phyloP scores from a whole-genome alignment of 228 moss, liverwort and hornwort genomes.

The Sphagnum fallax region DNA sequence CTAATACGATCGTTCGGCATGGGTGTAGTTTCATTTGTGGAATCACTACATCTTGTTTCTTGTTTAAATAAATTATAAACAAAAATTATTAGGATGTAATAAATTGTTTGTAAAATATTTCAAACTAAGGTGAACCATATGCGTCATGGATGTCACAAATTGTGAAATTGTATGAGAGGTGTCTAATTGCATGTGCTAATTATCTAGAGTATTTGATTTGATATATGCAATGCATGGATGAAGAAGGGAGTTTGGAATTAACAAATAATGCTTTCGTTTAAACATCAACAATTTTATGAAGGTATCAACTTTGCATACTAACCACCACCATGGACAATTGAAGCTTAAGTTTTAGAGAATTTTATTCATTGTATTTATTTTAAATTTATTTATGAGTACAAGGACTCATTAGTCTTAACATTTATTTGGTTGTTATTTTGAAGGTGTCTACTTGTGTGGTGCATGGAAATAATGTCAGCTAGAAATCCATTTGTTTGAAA shows the following conservation, averaged over 20 bases:
- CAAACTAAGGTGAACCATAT: not conserved
- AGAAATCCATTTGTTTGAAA: conserved; percentile 81
- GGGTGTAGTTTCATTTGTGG: too few relatives aligned
- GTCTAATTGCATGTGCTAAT: conserved; percentile 92
- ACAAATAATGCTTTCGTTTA: conserved; percentile 66
- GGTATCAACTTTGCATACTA: conserved; percentile 39
- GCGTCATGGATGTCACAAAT: conserved; percentile 28
- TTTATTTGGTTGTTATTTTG: not conserved
- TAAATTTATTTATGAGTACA: too few relatives aligned
- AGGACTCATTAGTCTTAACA: too few relatives aligned
- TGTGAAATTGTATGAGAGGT: conserved; percentile 86
- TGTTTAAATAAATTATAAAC: too few relatives aligned
- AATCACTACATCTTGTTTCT: too few relatives aligned
- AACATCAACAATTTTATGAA: conserved; percentile 74
- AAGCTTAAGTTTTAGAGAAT: too few relatives aligned
- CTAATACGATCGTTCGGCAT: not conserved
- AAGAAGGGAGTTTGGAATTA: conserved; percentile 45
- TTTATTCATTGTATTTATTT: too few relatives aligned
- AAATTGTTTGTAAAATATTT: not conserved
- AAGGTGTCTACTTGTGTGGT: too few relatives aligned
- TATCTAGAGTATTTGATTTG: conserved; percentile 96
- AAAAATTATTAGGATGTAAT: not conserved
- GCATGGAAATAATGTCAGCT: conserved; percentile 66
- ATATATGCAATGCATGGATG: conserved; percentile 73
- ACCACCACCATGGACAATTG: too few relatives aligned